phyloP scores from a whole-genome alignment of 2,329 filamentous ascomycete genomes.

The Lizonia empirigonia region DNA sequence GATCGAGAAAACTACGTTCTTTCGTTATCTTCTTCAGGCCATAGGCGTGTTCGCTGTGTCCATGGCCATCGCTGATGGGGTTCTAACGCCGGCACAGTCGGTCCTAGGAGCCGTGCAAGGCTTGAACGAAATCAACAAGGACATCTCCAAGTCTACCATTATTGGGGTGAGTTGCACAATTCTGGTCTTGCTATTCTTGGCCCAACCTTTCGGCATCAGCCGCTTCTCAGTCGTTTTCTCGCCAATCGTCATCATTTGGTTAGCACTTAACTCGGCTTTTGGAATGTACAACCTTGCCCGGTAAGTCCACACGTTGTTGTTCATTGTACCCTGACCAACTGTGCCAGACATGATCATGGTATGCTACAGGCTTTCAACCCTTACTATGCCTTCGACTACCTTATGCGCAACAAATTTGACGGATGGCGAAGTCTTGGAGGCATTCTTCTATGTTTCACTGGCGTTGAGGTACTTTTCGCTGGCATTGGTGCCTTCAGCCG shows the following conservation, averaged over 20 bases:
- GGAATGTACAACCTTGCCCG: constrained; percentile 61
- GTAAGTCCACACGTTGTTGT: constrained; percentile 9
- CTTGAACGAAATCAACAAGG: constrained; percentile 61
- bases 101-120: constrained; percentile 73
- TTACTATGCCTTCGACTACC: constrained; percentile 65
- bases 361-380: constrained; percentile 61
- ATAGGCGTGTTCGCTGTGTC: constrained; percentile 70
- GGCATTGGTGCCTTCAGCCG: constrained; percentile 78
- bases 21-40: constrained; percentile 62
- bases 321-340: constrained; percentile 18
- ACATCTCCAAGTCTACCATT: constrained; percentile 63
- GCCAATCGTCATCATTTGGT: constrained; percentile 71
- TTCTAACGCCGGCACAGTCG: constrained; percentile 72
- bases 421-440: constrained; percentile 72
- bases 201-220: constrained; percentile 69
- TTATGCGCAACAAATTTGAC: constrained; percentile 62
- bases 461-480: constrained; percentile 76
- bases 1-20: constrained; percentile 62
- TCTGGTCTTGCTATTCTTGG: constrained; percentile 65
- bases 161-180: constrained; percentile 70
- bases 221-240: constrained; percentile 67
- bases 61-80: constrained; percentile 70
- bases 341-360: constrained; percentile 51
- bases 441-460: constrained; percentile 75
- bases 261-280: constrained; percentile 65